These are phyloP conservation scores for Ananas comosus DNA, from an alignment of 176 grass and related monocot genomes.

Conservation along the genomic window DNA sequence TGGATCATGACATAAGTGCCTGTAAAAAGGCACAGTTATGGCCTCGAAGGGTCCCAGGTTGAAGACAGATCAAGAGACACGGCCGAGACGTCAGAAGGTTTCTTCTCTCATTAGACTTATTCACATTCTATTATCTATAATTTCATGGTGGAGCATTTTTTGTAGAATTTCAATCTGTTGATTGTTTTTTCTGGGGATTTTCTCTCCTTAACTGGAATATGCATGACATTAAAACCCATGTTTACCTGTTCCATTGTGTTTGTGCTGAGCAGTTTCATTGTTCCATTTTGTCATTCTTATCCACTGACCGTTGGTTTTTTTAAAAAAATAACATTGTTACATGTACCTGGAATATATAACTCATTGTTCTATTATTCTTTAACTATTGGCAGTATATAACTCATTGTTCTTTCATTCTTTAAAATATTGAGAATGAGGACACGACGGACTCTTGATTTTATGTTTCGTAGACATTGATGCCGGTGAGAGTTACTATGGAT, in stretches of 20 bases:
- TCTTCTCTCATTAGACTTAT: not conserved
- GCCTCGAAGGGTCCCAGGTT: constrained; percentile 94
- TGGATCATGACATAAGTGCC: constrained; percentile 18
- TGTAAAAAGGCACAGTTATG: constrained; percentile 43
- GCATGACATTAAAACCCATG: too few species aligned
- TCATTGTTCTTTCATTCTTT: too few species aligned
- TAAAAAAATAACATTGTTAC: not conserved
- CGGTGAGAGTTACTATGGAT: too few species aligned
- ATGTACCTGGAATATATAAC: not conserved
- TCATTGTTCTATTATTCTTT: not conserved
- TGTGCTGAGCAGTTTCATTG: not conserved
- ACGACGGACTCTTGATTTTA: too few species aligned
- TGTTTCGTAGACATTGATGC: too few species aligned
- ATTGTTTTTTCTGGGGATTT: too few species aligned
- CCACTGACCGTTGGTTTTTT: not conserved
- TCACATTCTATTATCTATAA: not conserved
- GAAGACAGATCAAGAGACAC: constrained; percentile 87
- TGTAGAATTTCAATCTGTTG: too few species aligned
- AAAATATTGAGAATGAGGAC: too few species aligned
- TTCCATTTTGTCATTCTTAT: not conserved
- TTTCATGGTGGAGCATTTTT: too few species aligned
- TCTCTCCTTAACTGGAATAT: too few species aligned
- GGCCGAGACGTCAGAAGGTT: constrained; percentile 92
- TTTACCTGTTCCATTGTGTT: not conserved
- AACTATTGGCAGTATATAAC: too few species aligned